Percentiles rank a stretch among this genome's conserved stretches.
phyloP scores from a whole-genome alignment of 1,284 basidiomycete species.

The Omphalotus olearius region DNA sequence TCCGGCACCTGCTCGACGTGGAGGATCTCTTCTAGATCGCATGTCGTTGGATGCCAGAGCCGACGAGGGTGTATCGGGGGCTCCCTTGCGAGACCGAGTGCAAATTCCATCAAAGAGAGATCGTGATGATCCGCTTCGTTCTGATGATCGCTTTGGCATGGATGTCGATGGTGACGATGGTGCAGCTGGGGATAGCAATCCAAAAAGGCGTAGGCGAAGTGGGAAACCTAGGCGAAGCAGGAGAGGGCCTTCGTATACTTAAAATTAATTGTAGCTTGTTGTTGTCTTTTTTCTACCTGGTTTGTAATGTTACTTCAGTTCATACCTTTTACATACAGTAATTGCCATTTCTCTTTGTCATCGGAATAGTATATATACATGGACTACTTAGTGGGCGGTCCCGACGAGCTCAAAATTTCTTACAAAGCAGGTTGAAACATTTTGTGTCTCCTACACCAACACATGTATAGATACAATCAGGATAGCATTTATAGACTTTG shows the following conservation, averaged over 20 bases:
- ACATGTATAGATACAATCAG: too few species aligned
- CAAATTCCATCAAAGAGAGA: constrained; percentile 34
- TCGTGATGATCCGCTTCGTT: constrained; percentile 30
- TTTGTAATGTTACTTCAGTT: too few species aligned
- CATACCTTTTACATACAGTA: too few species aligned
- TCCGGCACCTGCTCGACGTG: constrained; percentile 1
- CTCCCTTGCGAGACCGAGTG: constrained; percentile 37
- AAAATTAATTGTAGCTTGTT: not conserved
- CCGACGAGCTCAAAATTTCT: too few species aligned
- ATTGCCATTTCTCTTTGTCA: too few species aligned
- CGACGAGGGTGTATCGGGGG: too few species aligned
- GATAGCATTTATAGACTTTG: too few species aligned
- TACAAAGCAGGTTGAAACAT: too few species aligned
- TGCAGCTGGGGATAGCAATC: not conserved
- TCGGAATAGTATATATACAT: too few species aligned
- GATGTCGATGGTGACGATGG: constrained; percentile 6
- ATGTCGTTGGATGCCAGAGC: constrained; percentile 15
- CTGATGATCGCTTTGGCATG: constrained; percentile 14
- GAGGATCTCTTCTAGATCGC: constrained; percentile 34
- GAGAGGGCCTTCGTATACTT: not conserved
- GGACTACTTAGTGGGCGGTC: too few species aligned
- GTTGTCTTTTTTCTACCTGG: not conserved
- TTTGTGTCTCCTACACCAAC: too few species aligned
- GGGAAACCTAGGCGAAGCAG: constrained; percentile 1
- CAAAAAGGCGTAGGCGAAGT: constrained; percentile 1